A percentile compares a stretch with the other conserved stretches of the same genome.
phyloP scores from a whole-genome alignment of 768 basidiomycete genomes.

The Mycena floridula region DNA sequence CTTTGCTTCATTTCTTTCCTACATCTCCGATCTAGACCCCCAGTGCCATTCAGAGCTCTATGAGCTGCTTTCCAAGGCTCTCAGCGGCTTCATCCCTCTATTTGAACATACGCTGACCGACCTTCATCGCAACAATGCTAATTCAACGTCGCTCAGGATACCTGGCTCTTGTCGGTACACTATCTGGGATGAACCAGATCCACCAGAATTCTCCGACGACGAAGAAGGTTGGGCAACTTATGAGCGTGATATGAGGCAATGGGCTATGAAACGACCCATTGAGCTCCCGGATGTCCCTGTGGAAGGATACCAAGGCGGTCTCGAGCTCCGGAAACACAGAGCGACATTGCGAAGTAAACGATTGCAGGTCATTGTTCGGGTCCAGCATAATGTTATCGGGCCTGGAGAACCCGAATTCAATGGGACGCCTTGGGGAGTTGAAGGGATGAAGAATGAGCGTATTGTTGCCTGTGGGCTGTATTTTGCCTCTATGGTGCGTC shows the following conservation, averaged over 20 bases:
- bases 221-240: slow-evolving; percentile 41
- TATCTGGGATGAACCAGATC: slow-evolving; percentile 42
- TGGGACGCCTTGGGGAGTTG: slow-evolving; percentile 40
- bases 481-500: slow-evolving; percentile 31
- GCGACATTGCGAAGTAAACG: slow-evolving; percentile 31
- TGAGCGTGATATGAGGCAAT: slow-evolving; percentile 34
- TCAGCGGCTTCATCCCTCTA: slow-evolving; percentile 35
- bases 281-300: slow-evolving; percentile 38
- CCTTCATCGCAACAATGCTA: slow-evolving; percentile 42
- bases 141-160: slow-evolving; percentile 35
- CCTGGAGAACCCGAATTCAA: slow-evolving; percentile 24
- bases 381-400: too few species aligned
- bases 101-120: slow-evolving; percentile 50
- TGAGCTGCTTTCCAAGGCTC: slow-evolving; percentile 22
- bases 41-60: slow-evolving; percentile 24
- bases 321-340: slow-evolving; percentile 33
- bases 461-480: slow-evolving; percentile 42
- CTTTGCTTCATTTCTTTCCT: slow-evolving; percentile 30
- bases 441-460: slow-evolving; percentile 47
- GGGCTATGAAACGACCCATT: slow-evolving; percentile 37
- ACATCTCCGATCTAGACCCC: slow-evolving; percentile 50
- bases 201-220: slow-evolving; percentile 42
- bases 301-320: slow-evolving; percentile 37
- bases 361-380: slow-evolving; percentile 40
- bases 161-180: slow-evolving; percentile 33